Base-by-base conservation (phyloP, 306 rosid genomes). In the Quercus variabilis region DNA sequence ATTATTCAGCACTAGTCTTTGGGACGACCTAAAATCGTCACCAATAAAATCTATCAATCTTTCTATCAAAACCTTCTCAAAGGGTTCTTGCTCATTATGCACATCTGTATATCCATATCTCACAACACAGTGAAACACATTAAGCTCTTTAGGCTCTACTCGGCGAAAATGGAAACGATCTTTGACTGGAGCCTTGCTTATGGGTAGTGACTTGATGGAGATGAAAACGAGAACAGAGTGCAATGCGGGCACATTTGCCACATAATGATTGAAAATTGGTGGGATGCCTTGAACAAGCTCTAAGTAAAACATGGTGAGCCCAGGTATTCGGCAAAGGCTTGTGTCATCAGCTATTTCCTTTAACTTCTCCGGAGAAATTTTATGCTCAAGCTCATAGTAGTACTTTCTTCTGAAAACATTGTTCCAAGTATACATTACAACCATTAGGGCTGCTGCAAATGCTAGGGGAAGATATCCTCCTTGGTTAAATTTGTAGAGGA, bases 401-500 rank as follows among this genome's bases (percentile, higher is more conserved):
- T 92, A 89, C 78, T 89, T 94, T n/a, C 86, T 83, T 19, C 89
- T 78, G 46, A 86, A 85, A 18, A 94, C 97, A 3, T 86, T 51
- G 57, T 94, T 86, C 97, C 98, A 94, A 49, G 88, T 76, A 28
- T 59, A 91, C 98, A 94, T 94, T 69, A 91, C 76, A 6, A 18
- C 0, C 92, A 92, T 86, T 31, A 94, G 81, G 5, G 89, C 26
- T 1, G 17, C 76, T 0, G 94, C 96, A 38, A 94, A 89, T 0
- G 83, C 88, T 20, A 92, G 86, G 28, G 98, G 97, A 72, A 94
- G 93, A 78, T 92, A 94, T 7, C 98, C 98, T 43, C 97, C 97
- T 82, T 89, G 86, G 19, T 80, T 23, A 23, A 92, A 94, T 79
- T 94, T 94, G 90, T 91, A 94, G 73, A 89, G 88, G 10, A 89